Base-by-base conservation (phyloP, 2,329 filamentous ascomycete species). In the Diaporthe capsici region DNA sequence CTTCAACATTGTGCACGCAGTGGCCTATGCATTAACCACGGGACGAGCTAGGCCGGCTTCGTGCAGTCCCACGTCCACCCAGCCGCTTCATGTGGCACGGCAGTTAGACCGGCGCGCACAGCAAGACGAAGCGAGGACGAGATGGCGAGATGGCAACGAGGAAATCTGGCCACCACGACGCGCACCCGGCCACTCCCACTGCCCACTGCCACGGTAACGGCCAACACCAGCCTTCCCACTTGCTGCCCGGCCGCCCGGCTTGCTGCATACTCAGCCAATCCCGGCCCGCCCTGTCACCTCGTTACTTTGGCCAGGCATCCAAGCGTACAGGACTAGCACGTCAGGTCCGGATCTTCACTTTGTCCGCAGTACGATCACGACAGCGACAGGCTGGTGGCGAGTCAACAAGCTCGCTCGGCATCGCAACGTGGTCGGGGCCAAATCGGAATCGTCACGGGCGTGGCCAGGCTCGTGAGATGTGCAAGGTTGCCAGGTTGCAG, bases 11-110 rank as follows among this genome's bases (percentile, higher is more conserved):
- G 47, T 34, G 34, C 42, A 49, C 31, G 25, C 28, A 73, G 51
- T 39, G 71, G 49, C 28, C 60, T 53, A 63, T 63, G 71, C 71
- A 55, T 53, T 28, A 73, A 51, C 44, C 71, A 55, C 28, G 34
- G 39, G 61, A 17, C 31, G 28, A 44, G 49, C 58, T 73, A 73
- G 58, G 71, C 71, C 58, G 39, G 15, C 44, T 65, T 63, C 10
- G 71, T 73, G 20, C 49, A 42, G 34, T 65, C 60, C 58, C 58
- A 51, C 47, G 37, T 22, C 57, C 42, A 51, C 12, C 71, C 58
- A 53, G 60, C 71, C 71, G 71, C 71, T 44, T 73, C 58, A 53
- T 53, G 71, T 73, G 44, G 34, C 58, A 73, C 71, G 58, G 71
- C 71, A 73, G 58, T 57, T 60, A 44, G 47, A 55, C 47, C 39